A percentile compares a stretch with the other conserved stretches of the same genome.
Conservation (phyloP, 2,329 filamentous ascomycete genomes). For the Diplodia mutila region DNA sequence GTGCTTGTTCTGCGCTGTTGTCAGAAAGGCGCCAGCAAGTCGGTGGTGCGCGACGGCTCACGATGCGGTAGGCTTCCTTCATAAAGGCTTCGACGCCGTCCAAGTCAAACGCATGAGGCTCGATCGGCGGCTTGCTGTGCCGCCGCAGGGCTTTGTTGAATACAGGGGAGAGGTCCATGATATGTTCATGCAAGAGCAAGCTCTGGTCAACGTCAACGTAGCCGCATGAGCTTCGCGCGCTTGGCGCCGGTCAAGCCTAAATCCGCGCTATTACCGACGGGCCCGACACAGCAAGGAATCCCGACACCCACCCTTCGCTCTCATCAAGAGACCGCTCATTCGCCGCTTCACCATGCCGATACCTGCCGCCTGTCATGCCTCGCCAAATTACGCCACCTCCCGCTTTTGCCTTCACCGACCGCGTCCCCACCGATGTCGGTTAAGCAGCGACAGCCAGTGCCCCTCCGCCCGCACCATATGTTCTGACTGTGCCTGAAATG, state of each 20-base stretch:
- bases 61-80: slow-evolving; percentile 92
- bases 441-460: background rate
- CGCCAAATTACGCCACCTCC: slow-evolving; percentile 1
- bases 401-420: slow-evolving; percentile 3
- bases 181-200: background rate
- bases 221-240: slow-evolving; percentile 5
- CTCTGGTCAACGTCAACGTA: slow-evolving; percentile 13
- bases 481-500: slow-evolving; percentile 1
- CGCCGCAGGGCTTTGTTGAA: slow-evolving; percentile 71
- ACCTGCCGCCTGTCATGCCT: background rate
- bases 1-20: slow-evolving; percentile 70
- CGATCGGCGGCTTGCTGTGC: slow-evolving; percentile 58
- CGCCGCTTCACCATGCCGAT: background rate
- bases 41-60: slow-evolving; percentile 51
- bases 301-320: background rate
- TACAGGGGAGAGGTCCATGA: slow-evolving; percentile 65
- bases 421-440: slow-evolving; percentile 11
- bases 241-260: background rate
- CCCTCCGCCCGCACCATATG: slow-evolving; percentile 1
- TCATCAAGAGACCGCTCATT: slow-evolving; percentile 1
- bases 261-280: slow-evolving; percentile 11
- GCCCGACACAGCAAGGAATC: background rate
- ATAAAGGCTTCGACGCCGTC: slow-evolving; percentile 77
- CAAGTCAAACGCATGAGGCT: slow-evolving; percentile 47
- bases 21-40: slow-evolving; percentile 31